These are phyloP conservation scores for Chytriomyces hyalinus DNA, from an alignment of 192 early-diverging fungal genomes.

Conservation along the genomic window DNA sequence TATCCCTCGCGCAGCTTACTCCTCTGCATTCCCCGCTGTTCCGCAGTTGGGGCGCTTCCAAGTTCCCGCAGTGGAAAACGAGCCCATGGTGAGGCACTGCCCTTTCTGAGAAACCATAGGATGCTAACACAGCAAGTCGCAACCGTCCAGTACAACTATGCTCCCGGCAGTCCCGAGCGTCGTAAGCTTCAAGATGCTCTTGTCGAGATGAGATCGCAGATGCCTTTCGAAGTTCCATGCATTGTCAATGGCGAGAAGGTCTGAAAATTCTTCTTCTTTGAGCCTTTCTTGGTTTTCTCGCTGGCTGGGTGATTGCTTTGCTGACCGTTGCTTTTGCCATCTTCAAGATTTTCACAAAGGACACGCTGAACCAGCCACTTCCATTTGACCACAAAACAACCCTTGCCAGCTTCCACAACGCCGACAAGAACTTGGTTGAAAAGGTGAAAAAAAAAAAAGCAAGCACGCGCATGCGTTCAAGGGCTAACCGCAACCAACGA, in stretches of 20 bases:
- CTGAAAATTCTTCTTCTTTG: not conserved
- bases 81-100: constrained; percentile 71
- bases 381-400: constrained; percentile 83
- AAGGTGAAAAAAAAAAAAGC: constrained; percentile 37
- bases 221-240: constrained; percentile 77
- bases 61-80: constrained; percentile 83
- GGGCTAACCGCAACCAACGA: constrained; percentile 20
- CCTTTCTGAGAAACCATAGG: not conserved
- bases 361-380: constrained; percentile 72
- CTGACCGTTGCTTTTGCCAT: not conserved
- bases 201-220: constrained; percentile 68
- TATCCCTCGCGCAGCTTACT: not conserved
- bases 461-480: constrained; percentile 11
- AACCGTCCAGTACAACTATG: constrained; percentile 66
- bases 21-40: constrained; percentile 33
- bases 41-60: constrained; percentile 78
- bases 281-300: not conserved
- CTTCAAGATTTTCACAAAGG: constrained; percentile 35
- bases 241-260: constrained; percentile 86
- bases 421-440: constrained; percentile 70
- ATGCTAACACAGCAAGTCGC: not conserved
- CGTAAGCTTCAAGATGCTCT: constrained; percentile 77
- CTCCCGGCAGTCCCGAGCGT: constrained; percentile 75
- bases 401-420: constrained; percentile 85
- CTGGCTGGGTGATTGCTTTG: constrained; percentile 1